phyloP scores from a whole-genome alignment of 768 basidiomycete species.

The Lentinula edodes region DNA sequence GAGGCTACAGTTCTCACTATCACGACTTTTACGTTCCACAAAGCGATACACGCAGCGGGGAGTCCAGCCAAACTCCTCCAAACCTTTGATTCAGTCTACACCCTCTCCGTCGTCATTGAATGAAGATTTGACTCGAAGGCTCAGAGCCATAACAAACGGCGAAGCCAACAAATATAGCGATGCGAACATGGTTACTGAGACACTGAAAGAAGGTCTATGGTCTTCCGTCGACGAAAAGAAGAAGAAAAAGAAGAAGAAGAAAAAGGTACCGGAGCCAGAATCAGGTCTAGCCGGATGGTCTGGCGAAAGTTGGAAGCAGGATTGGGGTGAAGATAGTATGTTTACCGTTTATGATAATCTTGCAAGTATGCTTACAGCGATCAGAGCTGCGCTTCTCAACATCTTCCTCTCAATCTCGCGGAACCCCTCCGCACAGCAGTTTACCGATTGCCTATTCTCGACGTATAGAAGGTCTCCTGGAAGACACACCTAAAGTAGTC shows the following conservation, averaged over 20 bases:
- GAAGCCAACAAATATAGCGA: neutral
- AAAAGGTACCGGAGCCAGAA: neutral
- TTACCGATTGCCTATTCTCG: neutral
- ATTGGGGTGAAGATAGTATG: slow-evolving; percentile 6
- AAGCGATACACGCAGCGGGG: neutral
- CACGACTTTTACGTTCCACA: neutral
- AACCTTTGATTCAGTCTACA: neutral
- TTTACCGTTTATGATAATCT: neutral
- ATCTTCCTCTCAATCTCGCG: neutral
- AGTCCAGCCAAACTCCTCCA: neutral
- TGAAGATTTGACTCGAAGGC: neutral
- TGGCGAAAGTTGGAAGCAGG: slow-evolving; percentile 1
- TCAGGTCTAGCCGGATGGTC: neutral
- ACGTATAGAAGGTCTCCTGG: slow-evolving; percentile 1
- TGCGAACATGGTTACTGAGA: neutral
- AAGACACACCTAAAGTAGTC: slow-evolving; percentile 1
- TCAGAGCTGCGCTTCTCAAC: neutral
- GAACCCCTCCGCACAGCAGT: neutral
- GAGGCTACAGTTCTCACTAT: neutral
- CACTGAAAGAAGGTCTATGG: neutral
- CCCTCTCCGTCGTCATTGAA: neutral
- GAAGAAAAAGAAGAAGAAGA: slow-evolving; percentile 2
- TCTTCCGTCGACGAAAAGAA: neutral
- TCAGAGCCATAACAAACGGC: neutral
- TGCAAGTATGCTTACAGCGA: neutral